Evolutionary conservation across 106 monocot genomes (phyloP), one percentile per base, ranked within the genome.

Genomic region (Agapanthus africanus): DNA sequence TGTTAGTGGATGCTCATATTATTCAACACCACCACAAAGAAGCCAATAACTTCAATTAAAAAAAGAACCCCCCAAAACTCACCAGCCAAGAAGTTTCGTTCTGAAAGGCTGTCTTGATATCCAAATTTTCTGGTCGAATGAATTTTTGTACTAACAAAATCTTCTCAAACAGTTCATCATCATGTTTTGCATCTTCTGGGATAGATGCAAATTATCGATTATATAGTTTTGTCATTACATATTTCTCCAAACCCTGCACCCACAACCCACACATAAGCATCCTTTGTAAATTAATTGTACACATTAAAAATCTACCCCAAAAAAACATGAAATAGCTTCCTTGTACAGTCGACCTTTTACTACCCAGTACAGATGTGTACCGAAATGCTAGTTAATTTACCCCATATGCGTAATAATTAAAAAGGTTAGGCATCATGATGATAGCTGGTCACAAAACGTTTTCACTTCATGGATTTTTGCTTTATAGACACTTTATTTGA

Each of bases 71-170:
- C 64, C 18, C 14, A 67, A 50, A 22, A 78, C 93, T 81, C 59
- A 93, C 93, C 81, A 93, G 70, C 90, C 90, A 94, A 68, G 93
- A 90, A 51, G 90, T 80, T 84, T 90, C 93, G 80, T 90, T 94
- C 40, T 82, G 84, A 63, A 82, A 94, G 40, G 70, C 72, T 68
- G 93, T 82, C 16, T 84, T 82, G 52, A 94, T 90, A 77, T 94
- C 93, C 78, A 94, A 84, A 76, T 82, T 82, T 82, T 94, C 93
- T 59, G 93, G 93, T 40, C 72, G 65, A 75, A 94, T 73, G 49
- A 94, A 94, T 40, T 90, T 84, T 57, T 94, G 90, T 37, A 94
- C 22, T 72, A 89, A 76, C 70, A 87, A 47, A 51, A 94, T 94
- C 73, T 94, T 94, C 72, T 87, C 87, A 82, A 51, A 82, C 36